Conservation (phyloP, 75 land plant species). For the Cryptomeria japonica region DNA sequence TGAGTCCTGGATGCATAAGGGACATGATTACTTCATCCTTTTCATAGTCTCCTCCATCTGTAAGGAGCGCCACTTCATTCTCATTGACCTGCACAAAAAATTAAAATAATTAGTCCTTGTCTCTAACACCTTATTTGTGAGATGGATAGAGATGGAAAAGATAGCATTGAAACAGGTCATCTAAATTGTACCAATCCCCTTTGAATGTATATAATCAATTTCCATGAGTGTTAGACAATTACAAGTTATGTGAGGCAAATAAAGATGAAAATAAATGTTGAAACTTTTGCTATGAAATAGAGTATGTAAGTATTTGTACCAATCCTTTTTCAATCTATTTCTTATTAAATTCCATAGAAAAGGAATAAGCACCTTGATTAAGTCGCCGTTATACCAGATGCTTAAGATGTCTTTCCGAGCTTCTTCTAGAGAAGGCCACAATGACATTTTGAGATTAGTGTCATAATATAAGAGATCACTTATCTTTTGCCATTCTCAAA, state of each 20-base stretch:
- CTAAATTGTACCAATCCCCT: not conserved
- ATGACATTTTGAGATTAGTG: conserved; percentile 63
- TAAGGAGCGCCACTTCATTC: conserved; percentile 74
- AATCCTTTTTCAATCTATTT: not conserved
- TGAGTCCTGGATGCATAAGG: conserved; percentile 72
- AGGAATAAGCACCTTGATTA: conserved; percentile 56
- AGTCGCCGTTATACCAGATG: conserved; percentile 70
- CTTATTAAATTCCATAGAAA: not conserved
- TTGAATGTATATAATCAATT: too few relatives aligned
- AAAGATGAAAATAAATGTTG: not conserved
- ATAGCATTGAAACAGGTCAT: not conserved
- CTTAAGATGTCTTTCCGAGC: conserved; percentile 65
- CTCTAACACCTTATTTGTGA: not conserved
- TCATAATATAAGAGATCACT: conserved; percentile 71
- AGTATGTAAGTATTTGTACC: not conserved
- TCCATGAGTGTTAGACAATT: not conserved
- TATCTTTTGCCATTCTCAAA: conserved; percentile 53
- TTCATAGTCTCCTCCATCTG: conserved; percentile 60
- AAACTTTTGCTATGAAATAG: not conserved
- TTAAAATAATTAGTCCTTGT: not conserved
- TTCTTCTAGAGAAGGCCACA: conserved; percentile 71
- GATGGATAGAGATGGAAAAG: not conserved
- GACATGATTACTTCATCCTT: conserved; percentile 41
- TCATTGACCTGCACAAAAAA: conserved; percentile 53
- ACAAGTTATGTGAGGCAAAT: not conserved